Evolutionary conservation across 2,329 filamentous ascomycete species (phyloP).

Genomic region (Arthrobotrys entomopaga): DNA sequence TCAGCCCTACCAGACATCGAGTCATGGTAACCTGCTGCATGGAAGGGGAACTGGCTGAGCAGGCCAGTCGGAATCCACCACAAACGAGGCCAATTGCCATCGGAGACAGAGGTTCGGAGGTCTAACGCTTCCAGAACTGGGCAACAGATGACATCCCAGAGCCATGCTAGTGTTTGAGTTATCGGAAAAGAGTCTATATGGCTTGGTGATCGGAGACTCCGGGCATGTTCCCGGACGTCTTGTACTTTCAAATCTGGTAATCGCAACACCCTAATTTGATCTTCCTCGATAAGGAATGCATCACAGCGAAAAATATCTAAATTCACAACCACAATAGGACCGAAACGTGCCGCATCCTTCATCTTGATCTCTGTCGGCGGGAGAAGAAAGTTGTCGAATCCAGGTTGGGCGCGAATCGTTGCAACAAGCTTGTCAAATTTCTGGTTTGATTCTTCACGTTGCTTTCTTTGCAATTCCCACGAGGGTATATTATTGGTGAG

Average conservation of each 20-base stretch:
- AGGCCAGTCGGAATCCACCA: constrained; percentile 62
- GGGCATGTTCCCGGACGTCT: background rate
- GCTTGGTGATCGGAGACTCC: background rate
- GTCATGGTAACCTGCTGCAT: constrained; percentile 61
- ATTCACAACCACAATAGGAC: constrained; percentile 29
- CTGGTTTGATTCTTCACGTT: constrained; percentile 7
- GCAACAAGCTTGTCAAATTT: constrained; percentile 21
- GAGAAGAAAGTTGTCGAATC: constrained; percentile 45
- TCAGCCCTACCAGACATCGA: constrained; percentile 18
- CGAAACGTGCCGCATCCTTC: constrained; percentile 9
- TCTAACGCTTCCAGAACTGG: constrained; percentile 60
- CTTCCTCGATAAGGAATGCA: constrained; percentile 19
- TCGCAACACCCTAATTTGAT: constrained; percentile 1
- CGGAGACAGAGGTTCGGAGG: constrained; percentile 43
- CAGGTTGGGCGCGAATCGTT: too few species aligned
- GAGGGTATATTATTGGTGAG: background rate
- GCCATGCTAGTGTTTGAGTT: constrained; percentile 57
- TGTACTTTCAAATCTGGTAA: constrained; percentile 3
- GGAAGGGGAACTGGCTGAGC: constrained; percentile 60
- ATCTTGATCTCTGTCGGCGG: constrained; percentile 23
- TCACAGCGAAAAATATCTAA: constrained; percentile 21
- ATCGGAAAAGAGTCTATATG: background rate
- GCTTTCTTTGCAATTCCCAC: background rate
- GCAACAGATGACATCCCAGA: constrained; percentile 59
- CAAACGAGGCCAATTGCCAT: constrained; percentile 56